Base-by-base conservation (phyloP, 768 basidiomycete species). In the Lactifluus volemus region DNA sequence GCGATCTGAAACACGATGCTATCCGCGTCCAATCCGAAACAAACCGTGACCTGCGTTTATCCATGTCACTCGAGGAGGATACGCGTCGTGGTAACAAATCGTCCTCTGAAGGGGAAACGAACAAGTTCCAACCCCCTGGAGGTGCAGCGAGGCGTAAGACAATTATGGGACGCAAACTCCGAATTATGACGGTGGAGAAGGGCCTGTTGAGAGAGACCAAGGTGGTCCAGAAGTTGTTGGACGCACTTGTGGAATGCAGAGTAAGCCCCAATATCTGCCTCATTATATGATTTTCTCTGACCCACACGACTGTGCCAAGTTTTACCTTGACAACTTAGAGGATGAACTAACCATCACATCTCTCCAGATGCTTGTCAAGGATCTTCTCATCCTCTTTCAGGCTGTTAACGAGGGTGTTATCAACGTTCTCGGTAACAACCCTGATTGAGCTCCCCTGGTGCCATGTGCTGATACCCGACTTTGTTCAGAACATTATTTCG, bases 351-450 rank as follows among this genome's bases (percentile, higher is more conserved):
- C 87, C 0, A 86, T 90, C 53, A 84, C 87, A 3, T 92, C 96
- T 2, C 78, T 98, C 54, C 81, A 91, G 47, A 92, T 99, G 88
- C 80, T 98, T 32, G 90, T 97, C 67, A 98, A 98, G 70, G 97
- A 99, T 71, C 81, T 98, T 2, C 81, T 98, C 55, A 90, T 98
- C 57, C 78, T 98, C 17, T 98, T 98, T 71, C 94, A 97, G 70
- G 93, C 93, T 2, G 88, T 92, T 45, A 99, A 99, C 67, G 97
- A 99, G 70, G 97, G 95, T 44, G 92, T 88, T 17, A 85, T 87
- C 68, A 89, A 89, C 67, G 83, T 88, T 39, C 76, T 89, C 49
- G 94, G 85, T 81, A 74, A 74, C 72, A 71, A 10, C 70, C 73
- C 29, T 73, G 70, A 63, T 68, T 75, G 56, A 68, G 65, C 49